Conservation (phyloP, 768 basidiomycete genomes). For the Galerina marginata region DNA sequence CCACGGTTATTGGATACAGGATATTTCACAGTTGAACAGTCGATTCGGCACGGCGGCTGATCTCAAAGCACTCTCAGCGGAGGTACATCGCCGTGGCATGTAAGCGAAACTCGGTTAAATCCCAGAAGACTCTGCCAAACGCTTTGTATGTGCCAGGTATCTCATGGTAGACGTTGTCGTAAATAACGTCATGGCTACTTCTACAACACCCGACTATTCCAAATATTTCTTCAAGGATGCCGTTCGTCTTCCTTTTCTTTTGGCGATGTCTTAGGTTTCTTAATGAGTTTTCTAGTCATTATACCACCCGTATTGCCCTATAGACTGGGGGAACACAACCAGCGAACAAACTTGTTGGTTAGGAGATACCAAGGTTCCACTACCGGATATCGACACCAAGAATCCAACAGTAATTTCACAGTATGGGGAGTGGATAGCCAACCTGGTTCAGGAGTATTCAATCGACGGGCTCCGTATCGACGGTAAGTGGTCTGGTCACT, state of each 20-base stretch:
- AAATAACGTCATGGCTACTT: slow-evolving; percentile 84
- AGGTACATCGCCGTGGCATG: slow-evolving; percentile 78
- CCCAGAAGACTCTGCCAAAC: slow-evolving; percentile 1
- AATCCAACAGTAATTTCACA: slow-evolving; percentile 63
- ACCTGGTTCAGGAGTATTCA: slow-evolving; percentile 69
- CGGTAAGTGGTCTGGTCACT: slow-evolving; percentile 38
- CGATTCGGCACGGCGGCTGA: slow-evolving; percentile 78
- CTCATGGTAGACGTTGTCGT: slow-evolving; percentile 87
- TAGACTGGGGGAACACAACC: slow-evolving; percentile 72
- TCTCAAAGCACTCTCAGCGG: slow-evolving; percentile 66
- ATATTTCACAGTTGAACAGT: slow-evolving; percentile 68
- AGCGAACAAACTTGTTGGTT: slow-evolving; percentile 84
- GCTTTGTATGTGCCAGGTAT: slow-evolving; percentile 45
- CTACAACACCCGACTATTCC: slow-evolving; percentile 66
- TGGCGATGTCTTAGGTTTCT: no score
- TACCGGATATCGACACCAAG: slow-evolving; percentile 82
- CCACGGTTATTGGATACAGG: slow-evolving; percentile 85
- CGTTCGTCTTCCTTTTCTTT: slow-evolving; percentile 37
- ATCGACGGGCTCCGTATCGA: slow-evolving; percentile 92
- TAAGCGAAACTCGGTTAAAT: slow-evolving; percentile 31
- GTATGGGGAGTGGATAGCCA: slow-evolving; percentile 72
- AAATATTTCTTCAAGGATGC: slow-evolving; percentile 70
- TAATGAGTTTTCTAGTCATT: slow-evolving; percentile 46
- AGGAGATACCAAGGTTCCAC: slow-evolving; percentile 73
- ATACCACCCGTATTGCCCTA: slow-evolving; percentile 81